Evolutionary conservation across 345 rosid genomes (phyloP).

Genomic region (Streptanthus diversifolius): DNA sequence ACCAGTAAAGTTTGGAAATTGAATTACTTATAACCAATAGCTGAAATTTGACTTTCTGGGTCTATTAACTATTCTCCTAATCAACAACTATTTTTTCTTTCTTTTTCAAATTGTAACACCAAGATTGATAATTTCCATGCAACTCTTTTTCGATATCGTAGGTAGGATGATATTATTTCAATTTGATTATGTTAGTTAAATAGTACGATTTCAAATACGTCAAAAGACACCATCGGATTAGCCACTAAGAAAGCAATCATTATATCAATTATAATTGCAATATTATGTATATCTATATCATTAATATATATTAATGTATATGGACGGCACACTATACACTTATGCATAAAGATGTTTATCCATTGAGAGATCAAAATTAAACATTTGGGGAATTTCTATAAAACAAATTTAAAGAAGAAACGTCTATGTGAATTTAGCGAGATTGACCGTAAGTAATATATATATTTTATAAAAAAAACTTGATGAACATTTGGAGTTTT

Average conservation of each 20-base stretch:
- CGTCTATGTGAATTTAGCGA: too few species aligned
- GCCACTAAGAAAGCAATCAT: slow-evolving; percentile 22
- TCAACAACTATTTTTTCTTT: not conserved
- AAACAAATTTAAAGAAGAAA: not conserved
- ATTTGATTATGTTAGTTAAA: slow-evolving; percentile 6
- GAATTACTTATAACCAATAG: slow-evolving; percentile 13
- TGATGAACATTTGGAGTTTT: not conserved
- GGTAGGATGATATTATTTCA: slow-evolving; percentile 11
- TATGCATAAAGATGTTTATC: not conserved
- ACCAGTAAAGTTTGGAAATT: not conserved
- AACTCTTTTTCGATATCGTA: slow-evolving; percentile 4
- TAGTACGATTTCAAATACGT: slow-evolving; percentile 19
- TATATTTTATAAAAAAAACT: not conserved
- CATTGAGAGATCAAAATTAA: not conserved
- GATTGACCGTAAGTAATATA: too few species aligned
- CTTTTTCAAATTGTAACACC: not conserved
- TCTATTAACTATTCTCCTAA: slow-evolving; percentile 9
- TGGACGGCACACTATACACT: not conserved
- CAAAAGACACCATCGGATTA: slow-evolving; percentile 28
- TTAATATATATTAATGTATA: not conserved
- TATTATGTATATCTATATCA: too few species aligned
- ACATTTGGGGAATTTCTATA: not conserved
- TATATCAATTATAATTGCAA: not conserved
- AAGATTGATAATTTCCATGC: slow-evolving; percentile 15
- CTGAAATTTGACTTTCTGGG: slow-evolving; percentile 5